Conservation (phyloP, 1,139 yeast genomes). For the Kodamaea alishanica region DNA sequence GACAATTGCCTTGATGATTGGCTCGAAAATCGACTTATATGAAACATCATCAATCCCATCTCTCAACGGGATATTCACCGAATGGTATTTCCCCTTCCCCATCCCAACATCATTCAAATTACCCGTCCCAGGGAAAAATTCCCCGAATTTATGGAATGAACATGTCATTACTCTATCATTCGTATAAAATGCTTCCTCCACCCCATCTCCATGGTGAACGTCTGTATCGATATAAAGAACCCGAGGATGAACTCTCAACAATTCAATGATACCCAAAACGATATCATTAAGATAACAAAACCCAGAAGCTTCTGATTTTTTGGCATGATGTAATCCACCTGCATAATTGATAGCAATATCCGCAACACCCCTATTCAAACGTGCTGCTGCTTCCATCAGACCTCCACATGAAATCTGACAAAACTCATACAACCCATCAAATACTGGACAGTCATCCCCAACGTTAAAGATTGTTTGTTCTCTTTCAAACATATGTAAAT, state of each 20-base stretch:
- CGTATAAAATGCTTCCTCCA: slow-evolving; percentile 94
- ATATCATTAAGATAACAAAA: slow-evolving; percentile 87
- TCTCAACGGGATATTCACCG: slow-evolving; percentile 84
- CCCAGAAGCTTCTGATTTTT: slow-evolving; percentile 92
- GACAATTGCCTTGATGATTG: slow-evolving; percentile 73
- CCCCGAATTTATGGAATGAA: slow-evolving; percentile 95
- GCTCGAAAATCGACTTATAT: slow-evolving; percentile 83
- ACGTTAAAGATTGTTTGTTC: slow-evolving; percentile 94
- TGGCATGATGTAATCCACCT: slow-evolving; percentile 96
- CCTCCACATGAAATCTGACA: slow-evolving; percentile 96
- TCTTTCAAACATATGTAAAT: slow-evolving; percentile 81
- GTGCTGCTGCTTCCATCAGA: slow-evolving; percentile 96
- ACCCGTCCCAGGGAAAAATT: slow-evolving; percentile 95
- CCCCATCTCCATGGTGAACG: slow-evolving; percentile 98
- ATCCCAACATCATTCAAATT: slow-evolving; percentile 84
- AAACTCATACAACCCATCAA: slow-evolving; percentile 92
- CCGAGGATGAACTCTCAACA: slow-evolving; percentile 86
- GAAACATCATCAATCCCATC: slow-evolving; percentile 93
- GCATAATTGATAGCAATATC: slow-evolving; percentile 97
- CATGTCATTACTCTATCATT: slow-evolving; percentile 97
- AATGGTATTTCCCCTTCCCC: slow-evolving; percentile 82
- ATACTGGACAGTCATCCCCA: slow-evolving; percentile 96
- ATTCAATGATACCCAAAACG: slow-evolving; percentile 85
- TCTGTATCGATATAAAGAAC: slow-evolving; percentile 93
- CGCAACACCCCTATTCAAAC: slow-evolving; percentile 86